Percentiles rank a stretch among this genome's conserved stretches.
These are phyloP conservation scores for Cyclanthera cordifolia DNA, from an alignment of 306 rosid genomes.

Conservation along the genomic window DNA sequence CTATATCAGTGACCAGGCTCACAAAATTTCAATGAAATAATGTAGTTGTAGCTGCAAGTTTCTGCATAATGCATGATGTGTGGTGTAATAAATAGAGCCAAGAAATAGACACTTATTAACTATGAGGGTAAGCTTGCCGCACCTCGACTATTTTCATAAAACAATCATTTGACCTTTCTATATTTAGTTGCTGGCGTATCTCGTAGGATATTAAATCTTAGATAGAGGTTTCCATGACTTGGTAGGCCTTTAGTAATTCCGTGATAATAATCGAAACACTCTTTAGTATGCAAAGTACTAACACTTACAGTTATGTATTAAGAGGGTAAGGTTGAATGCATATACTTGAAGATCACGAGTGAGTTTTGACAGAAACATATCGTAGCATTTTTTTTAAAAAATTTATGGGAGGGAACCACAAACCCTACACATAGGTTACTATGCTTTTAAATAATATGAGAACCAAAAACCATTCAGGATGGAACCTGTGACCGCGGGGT, in stretches of 20 bases:
- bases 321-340: background rate
- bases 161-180: background rate
- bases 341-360: background rate
- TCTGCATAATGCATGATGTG: background rate
- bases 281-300: background rate
- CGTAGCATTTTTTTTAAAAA: too few species aligned
- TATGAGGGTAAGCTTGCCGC: background rate
- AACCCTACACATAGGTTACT: too few species aligned
- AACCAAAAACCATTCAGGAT: too few species aligned
- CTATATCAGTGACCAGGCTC: constrained; percentile 9
- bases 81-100: background rate
- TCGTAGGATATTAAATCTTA: background rate
- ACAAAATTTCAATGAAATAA: background rate
- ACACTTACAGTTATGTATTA: background rate
- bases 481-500: too few species aligned
- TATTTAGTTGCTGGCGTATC: background rate
- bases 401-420: too few species aligned
- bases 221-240: background rate
- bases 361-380: background rate
- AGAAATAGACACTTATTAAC: background rate
- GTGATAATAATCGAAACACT: background rate
- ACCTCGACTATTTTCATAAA: background rate
- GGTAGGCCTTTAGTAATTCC: background rate
- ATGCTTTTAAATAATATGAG: too few species aligned
- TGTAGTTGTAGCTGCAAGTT: background rate